Conservation (phyloP, 1,139 yeast genomes). For the Taphrina wiesneri region DNA sequence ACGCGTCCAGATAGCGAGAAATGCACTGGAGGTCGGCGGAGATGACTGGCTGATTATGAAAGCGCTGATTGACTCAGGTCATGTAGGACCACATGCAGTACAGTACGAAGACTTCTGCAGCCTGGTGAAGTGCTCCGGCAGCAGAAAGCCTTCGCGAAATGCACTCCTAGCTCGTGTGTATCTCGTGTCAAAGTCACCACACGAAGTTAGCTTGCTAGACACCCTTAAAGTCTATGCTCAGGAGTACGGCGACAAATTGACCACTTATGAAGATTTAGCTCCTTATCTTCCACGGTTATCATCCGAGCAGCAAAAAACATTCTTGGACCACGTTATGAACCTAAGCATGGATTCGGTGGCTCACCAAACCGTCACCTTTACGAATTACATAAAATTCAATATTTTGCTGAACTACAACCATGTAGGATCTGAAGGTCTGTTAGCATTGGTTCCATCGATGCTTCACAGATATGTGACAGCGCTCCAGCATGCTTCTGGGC, state of each 20-base stretch:
- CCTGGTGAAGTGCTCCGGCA: neutral
- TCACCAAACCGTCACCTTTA: neutral
- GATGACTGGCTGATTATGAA: conserved; percentile 35
- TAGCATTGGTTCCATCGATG: conserved; percentile 36
- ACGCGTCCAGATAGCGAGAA: conserved; percentile 7
- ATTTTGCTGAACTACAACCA: neutral
- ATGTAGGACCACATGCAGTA: neutral
- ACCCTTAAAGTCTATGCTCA: conserved; percentile 52
- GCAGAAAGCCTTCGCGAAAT: neutral
- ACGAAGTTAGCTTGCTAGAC: neutral
- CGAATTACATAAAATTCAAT: neutral
- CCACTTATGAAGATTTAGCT: conserved; percentile 62
- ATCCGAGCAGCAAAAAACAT: conserved; percentile 22
- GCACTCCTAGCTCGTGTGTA: neutral
- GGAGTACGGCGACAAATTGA: conserved; percentile 54
- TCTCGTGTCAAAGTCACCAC: neutral
- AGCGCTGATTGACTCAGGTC: neutral
- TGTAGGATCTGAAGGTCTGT: neutral
- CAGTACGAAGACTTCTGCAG: neutral
- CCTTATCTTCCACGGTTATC: conserved; percentile 44
- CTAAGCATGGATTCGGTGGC: neutral
- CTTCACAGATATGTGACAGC: conserved; percentile 49
- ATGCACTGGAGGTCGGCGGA: conserved; percentile 10
- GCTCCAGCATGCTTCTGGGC: conserved; percentile 45
- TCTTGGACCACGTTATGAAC: conserved; percentile 3